phyloP scores from a whole-genome alignment of 2,329 filamentous ascomycete species.

The Macroventuria anomochaeta region DNA sequence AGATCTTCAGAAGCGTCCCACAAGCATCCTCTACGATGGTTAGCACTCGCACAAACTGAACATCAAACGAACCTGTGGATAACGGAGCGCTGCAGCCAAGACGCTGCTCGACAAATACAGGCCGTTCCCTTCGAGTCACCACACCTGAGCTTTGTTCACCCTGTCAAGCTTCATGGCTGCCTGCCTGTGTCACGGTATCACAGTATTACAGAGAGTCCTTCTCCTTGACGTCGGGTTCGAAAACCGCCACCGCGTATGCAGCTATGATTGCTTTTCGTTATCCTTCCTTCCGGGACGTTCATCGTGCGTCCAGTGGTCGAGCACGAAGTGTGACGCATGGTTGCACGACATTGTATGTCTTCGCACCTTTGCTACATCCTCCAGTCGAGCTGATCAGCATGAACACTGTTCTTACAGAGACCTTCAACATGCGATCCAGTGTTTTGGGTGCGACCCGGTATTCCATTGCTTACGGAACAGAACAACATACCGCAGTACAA shows the following conservation, averaged over 20 bases:
- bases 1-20: conserved; percentile 3
- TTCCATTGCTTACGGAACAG: no score
- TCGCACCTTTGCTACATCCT: conserved; percentile 7
- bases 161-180: conserved; percentile 20
- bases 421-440: not conserved
- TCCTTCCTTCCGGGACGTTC: conserved; percentile 5
- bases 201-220: conserved; percentile 5
- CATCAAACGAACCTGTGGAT: conserved; percentile 7
- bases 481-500: no score
- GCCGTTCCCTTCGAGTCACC: not conserved
- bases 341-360: conserved; percentile 5
- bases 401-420: not conserved
- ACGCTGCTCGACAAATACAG: conserved; percentile 7
- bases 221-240: not conserved
- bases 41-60: not conserved
- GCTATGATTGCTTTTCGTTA: conserved; percentile 16
- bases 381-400: not conserved
- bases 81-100: conserved; percentile 6
- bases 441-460: no score
- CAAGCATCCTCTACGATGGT: not conserved
- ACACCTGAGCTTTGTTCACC: conserved; percentile 5
- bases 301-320: conserved; percentile 7
- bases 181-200: conserved; percentile 8
- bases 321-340: conserved; percentile 9
- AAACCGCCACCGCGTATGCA: conserved; percentile 7